phyloP scores from a whole-genome alignment of 352 stramenopile genomes.

The Pythium pectinolyticum region DNA sequence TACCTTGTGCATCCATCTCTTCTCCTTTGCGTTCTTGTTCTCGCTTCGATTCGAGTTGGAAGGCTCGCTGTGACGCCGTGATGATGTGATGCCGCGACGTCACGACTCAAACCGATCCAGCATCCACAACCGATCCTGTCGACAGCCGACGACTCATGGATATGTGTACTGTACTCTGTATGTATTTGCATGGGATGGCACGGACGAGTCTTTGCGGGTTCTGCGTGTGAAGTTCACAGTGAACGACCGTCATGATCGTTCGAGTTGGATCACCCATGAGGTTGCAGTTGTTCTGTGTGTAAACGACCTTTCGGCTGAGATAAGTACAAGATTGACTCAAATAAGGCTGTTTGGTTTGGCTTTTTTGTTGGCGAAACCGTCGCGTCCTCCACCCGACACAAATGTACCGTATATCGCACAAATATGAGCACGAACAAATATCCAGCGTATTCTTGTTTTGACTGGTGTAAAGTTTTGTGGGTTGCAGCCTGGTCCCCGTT shows the following conservation, averaged over 20 bases:
- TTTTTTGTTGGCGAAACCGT: background rate
- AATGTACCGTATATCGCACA: background rate
- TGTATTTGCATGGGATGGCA: no score
- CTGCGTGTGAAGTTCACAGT: no score
- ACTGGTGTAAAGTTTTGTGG: background rate
- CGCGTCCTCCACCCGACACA: background rate
- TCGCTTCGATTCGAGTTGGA: background rate
- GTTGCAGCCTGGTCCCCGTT: background rate
- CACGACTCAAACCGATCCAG: background rate
- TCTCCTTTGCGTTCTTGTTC: background rate
- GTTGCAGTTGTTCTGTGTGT: no score
- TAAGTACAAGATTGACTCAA: no score
- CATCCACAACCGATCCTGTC: no score
- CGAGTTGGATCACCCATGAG: no score
- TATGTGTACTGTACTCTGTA: no score
- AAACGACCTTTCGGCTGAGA: no score
- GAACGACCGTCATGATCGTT: no score
- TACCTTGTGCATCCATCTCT: background rate
- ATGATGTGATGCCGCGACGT: conserved; percentile 7
- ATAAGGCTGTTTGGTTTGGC: no score
- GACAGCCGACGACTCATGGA: no score
- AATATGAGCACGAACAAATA: background rate
- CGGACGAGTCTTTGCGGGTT: no score
- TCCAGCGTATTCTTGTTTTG: background rate
- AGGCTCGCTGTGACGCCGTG: background rate